Percentiles rank a stretch among this genome's conserved stretches.
These are phyloP conservation scores for Starmerella asiatica DNA, from an alignment of 805 yeast genomes.

Conservation along the genomic window DNA sequence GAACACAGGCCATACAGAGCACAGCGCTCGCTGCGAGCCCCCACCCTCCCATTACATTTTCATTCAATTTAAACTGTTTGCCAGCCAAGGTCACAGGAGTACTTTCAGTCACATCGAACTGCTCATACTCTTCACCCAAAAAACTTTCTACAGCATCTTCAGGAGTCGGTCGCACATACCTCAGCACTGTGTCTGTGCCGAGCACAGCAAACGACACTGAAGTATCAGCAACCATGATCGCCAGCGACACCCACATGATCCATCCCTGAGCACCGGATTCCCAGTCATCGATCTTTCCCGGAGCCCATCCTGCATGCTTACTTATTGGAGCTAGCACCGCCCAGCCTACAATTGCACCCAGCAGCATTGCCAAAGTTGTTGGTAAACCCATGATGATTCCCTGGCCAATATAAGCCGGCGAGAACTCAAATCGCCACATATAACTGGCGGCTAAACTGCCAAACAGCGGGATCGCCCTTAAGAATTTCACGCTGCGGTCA, in stretches of 20 bases:
- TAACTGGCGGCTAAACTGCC: constrained; percentile 53
- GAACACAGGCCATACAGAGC: constrained; percentile 51
- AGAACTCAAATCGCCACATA: constrained; percentile 83
- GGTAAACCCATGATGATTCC: constrained; percentile 95
- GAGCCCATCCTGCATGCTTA: constrained; percentile 64
- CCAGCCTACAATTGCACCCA: constrained; percentile 89
- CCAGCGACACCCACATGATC: constrained; percentile 87
- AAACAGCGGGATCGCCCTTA: constrained; percentile 61
- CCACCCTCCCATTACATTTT: constrained; percentile 34
- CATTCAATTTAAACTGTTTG: neutral
- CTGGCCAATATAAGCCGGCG: constrained; percentile 95
- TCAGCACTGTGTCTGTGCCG: constrained; percentile 1
- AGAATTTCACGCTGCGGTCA: constrained; percentile 42
- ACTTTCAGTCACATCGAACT: neutral
- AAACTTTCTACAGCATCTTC: neutral
- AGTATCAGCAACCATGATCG: constrained; percentile 90
- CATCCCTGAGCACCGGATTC: constrained; percentile 90
- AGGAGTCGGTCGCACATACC: neutral
- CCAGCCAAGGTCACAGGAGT: neutral
- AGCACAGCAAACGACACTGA: constrained; percentile 50
- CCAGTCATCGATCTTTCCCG: constrained; percentile 86
- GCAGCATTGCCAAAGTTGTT: constrained; percentile 78
- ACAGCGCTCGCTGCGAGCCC: constrained; percentile 45
- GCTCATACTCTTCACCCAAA: neutral
- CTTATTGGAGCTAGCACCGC: constrained; percentile 76